Evolutionary conservation across 148 eudicot genomes (phyloP).

Genomic region (Vaccinium myrtillus): DNA sequence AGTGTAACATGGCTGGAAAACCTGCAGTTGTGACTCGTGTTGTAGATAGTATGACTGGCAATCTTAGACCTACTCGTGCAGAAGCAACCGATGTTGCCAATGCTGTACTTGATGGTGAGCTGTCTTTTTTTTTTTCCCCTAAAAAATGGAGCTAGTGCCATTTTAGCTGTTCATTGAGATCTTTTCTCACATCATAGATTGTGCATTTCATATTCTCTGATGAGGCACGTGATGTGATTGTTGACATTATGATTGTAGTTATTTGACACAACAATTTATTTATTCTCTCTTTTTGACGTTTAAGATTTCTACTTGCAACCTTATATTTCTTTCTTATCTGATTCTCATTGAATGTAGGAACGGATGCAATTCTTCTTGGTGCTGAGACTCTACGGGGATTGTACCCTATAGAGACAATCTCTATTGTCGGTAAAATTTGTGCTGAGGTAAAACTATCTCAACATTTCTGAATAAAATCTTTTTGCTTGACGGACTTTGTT

Average conservation of each 20-base stretch:
- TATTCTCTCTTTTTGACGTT: not conserved
- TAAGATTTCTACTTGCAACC: not conserved
- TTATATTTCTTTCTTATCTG: not conserved
- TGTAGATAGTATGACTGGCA: conserved; percentile 98
- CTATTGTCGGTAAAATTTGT: conserved; percentile 85
- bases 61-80: conserved; percentile 89
- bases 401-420: conserved; percentile 87
- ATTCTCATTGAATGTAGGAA: conserved; percentile 49
- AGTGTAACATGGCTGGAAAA: conserved; percentile 96
- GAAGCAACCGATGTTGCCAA: conserved; percentile 94
- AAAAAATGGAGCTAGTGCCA: not conserved
- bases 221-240: not conserved
- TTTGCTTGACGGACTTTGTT: not conserved
- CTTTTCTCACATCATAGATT: not conserved
- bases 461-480: not conserved
- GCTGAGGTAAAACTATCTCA: conserved; percentile 57
- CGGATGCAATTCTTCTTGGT: conserved; percentile 98
- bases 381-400: conserved; percentile 93
- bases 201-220: not conserved
- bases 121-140: not conserved
- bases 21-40: conserved; percentile 98
- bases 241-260: conserved; percentile 5
- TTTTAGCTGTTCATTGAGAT: conserved; percentile 5
- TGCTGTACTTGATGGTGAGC: conserved; percentile 80
- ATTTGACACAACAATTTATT: not conserved